Base-by-base conservation (phyloP, 148 eudicot genomes). In the Silene latifolia region DNA sequence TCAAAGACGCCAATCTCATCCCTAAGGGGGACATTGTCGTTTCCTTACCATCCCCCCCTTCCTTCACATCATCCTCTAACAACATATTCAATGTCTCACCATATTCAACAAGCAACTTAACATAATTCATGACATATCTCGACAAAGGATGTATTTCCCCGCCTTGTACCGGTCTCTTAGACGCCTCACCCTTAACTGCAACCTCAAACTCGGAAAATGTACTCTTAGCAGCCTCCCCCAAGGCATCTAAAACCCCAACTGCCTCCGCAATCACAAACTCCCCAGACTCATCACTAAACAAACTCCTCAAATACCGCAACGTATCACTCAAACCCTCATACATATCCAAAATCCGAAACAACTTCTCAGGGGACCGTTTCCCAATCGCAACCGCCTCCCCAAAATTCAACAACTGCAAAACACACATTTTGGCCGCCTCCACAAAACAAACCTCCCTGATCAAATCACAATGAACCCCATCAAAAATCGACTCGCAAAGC, bases 121-220 rank as follows among this genome's bases (percentile, higher is more conserved):
- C 87, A 80, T 96, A 96, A 82, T 96, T 96, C 99, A 96, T 92
- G 18, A 92, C 98, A 80, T 96, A 96, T 0, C 99, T 83, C 0
- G 93, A 80, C 62, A 96, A 69, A 0, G 99, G 99, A 35, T 96
- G 99, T 77, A 96, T 85, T 73, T 88, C 97, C 35, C 90, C 97
- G 18, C 89, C 90, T 35, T 82, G 92, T 18, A 80, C 75, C 0
- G 89, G 85, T 69, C 82, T 89, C 81, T 79, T 81, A 0, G 97
- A 87, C 1, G 87, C 27, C 72, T 96, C 99, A 5, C 87, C 87
- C 76, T 85, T 81, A 48, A 96, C 98, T 27, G 97, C 97, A 44
- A 83, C 85, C 81, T 96, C 98, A 72, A 96, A 92, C 83, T 90
- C 99, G 3, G 82, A 69, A 69, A 96, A 88, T 6, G 93, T 96